Evolutionary conservation across 1,284 basidiomycete species (phyloP), one percentile per base, ranked within the genome.

Genomic region (Cystobasidium pallidum): DNA sequence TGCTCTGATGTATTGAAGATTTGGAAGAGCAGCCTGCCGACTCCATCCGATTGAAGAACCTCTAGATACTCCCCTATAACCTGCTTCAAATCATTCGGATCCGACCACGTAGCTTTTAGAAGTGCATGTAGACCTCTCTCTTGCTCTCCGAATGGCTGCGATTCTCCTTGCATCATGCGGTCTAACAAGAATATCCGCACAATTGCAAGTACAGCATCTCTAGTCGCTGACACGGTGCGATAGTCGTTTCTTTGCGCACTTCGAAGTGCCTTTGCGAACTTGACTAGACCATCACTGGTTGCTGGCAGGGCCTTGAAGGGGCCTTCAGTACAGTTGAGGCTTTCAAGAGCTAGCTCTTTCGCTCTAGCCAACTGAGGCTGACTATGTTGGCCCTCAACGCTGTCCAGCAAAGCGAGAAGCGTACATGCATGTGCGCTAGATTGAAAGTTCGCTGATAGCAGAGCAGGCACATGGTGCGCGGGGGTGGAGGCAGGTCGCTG

Each of bases 381-480:
- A 2, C 17, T 24, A 24, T 11, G 6, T 19, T 19, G 13, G 11
- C 52, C 65, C 19, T 15, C 17, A 3, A 1, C 32, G 21, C 17
- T 19, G n/a, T 30, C 47, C 8, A 70, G 21, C 24, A 51, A 21
- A 7, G 57, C 67, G 7, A 70, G 41, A 4, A 47, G 15, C 11
- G 32, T 15, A 8, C n/a, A 24, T 21, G 54, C 67, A 11, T 59
- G 39, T 36, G 67, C 41, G 21, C 28, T 13, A 10, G 57, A 17
- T 30, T 39, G 45, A 8, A 28, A 47, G 17, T 51, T 70, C 26
- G 67, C 49, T n/a, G 67, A 61, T 7, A 70, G 8, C n/a, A 70
- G 41, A 36, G 67, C 39, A 62, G 58, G 47, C n/a, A 62, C 34
- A 30, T 70, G 67, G 24, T 70, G 67, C 15, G 58, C 45, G 10